Base-by-base conservation (phyloP, 176 grass and related monocot species). In the Aegilops umbellulata region DNA sequence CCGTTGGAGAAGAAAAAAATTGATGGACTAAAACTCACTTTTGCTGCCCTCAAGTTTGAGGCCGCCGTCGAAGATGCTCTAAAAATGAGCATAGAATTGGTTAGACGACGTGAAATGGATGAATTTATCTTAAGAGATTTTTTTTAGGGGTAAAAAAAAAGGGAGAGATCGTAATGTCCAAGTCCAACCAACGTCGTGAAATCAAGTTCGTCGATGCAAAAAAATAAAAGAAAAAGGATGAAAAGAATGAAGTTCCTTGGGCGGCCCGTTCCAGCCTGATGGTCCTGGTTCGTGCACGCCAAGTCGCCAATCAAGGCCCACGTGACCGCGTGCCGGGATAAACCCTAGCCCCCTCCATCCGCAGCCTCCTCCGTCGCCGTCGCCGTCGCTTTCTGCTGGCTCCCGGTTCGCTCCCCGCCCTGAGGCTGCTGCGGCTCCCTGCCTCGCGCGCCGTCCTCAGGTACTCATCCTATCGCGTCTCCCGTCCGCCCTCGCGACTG, bases 351-450 rank as follows among this genome's bases (percentile, higher is more conserved):
- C 23, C 34, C 34, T 34, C 17, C 67, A 39, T 3, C 67, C 58
- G 55, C 55, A 60, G 55, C 51, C 39, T 7, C 11, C 70, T 0
- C 69, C 22, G 22, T 42, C 69, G 12, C 39, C 70, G 22, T 74
- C 70, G 39, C 39, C 23, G 39, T 41, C 35, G 41, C 23, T 47
- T 74, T 74, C 41, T 74, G 71, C 71, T 74, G 41, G 71, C 71
- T 74, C 71, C 24, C 41, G 71, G 71, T 17, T 74, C 46, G 41
- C 23, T 16, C 14, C 41, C 71, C 23, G 71, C 41, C 41, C 23
- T 27, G 71, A 74, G 71, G 71, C 41, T 71, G 68, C 20, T 71
- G 68, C 68, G 68, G 35, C 68, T 47, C 71, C 41, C 41, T 47
- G n/a, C 13, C 71, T 46, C 39, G 70, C 71, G 41, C 71, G 41